Evolutionary conservation across 177 flowering plant species (phyloP).

Genomic region (Vitis hybrid): DNA sequence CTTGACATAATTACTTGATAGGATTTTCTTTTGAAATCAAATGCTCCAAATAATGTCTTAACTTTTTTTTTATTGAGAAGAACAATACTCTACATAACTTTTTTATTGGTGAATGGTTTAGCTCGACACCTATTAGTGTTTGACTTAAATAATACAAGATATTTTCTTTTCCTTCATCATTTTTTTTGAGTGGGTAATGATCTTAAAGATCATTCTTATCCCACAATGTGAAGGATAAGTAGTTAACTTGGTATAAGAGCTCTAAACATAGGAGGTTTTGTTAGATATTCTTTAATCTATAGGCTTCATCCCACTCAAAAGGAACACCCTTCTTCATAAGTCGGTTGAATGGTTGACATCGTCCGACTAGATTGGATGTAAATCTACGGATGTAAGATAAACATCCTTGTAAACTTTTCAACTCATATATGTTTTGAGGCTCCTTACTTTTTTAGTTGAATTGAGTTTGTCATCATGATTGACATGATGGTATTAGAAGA

Average conservation of each 20-base stretch:
- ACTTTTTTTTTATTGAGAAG: neutral
- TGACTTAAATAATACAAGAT: slow-evolving; percentile 13
- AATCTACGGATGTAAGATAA: slow-evolving; percentile 3
- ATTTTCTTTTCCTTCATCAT: slow-evolving; percentile 11
- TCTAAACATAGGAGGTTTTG: neutral
- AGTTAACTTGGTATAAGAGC: slow-evolving; percentile 2
- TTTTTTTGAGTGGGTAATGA: slow-evolving; percentile 3
- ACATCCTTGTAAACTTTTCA: neutral
- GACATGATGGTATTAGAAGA: too few relatives aligned
- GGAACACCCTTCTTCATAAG: slow-evolving; percentile 1
- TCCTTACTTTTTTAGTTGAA: too few relatives aligned
- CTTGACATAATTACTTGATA: too few relatives aligned
- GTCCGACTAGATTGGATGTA: slow-evolving; percentile 5
- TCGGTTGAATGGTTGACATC: slow-evolving; percentile 11
- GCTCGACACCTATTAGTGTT: neutral
- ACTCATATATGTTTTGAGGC: slow-evolving; percentile 3
- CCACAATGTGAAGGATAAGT: slow-evolving; percentile 9
- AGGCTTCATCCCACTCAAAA: neutral
- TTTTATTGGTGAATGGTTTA: slow-evolving; percentile 5
- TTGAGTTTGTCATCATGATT: too few relatives aligned
- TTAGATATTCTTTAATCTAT: neutral
- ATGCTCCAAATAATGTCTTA: neutral
- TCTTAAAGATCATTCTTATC: slow-evolving; percentile 8
- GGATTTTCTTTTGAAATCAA: too few relatives aligned
- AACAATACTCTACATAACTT: slow-evolving; percentile 2